Percentiles rank a stretch among this genome's conserved stretches.
Evolutionary conservation across 2,329 filamentous ascomycete genomes (phyloP).

Genomic region (Fusarium multiceps): DNA sequence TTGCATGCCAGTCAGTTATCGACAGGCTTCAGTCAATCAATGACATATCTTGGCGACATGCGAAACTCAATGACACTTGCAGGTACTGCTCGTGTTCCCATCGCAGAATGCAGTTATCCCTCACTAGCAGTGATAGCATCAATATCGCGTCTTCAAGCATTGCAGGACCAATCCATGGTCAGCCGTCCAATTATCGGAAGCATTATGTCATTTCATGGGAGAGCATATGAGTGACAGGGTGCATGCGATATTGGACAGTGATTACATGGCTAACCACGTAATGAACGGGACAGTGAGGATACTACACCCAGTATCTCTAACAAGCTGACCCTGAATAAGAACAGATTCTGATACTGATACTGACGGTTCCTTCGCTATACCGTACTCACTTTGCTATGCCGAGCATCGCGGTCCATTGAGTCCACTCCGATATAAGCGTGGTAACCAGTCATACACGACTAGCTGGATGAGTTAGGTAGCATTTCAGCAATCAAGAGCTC

Average conservation of each 20-base stretch:
- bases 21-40: constrained; percentile 15
- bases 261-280: constrained; percentile 27
- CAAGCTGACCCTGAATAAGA: neutral
- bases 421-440: neutral
- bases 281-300: neutral
- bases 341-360: neutral
- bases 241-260: constrained; percentile 17
- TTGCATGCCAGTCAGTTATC: constrained; percentile 2
- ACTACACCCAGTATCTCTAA: neutral
- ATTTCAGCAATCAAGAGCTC: constrained; percentile 25
- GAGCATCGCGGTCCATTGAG: neutral
- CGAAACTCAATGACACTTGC: neutral
- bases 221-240: neutral
- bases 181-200: neutral
- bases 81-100: neutral
- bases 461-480: constrained; percentile 1
- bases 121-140: neutral
- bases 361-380: neutral
- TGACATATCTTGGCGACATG: constrained; percentile 11
- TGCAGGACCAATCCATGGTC: neutral
- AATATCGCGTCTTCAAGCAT: constrained; percentile 1
- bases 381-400: neutral
- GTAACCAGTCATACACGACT: constrained; percentile 5
- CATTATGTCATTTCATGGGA: constrained; percentile 7
- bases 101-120: neutral